Conservation (phyloP, 164 flowering plant species). For the Nymphaea thermarum region DNA sequence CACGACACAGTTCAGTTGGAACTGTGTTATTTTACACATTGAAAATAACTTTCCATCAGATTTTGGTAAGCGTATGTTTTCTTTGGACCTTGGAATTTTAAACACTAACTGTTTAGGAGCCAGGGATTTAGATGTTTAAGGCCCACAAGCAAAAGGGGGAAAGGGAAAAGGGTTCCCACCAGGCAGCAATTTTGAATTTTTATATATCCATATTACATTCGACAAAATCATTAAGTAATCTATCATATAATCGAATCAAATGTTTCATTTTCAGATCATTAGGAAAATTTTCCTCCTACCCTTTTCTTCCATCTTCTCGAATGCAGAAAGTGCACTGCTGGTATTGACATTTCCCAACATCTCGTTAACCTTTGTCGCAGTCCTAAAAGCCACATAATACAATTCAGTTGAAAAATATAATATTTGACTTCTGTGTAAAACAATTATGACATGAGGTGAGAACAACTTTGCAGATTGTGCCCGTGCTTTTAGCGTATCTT, state of each 20-base stretch:
- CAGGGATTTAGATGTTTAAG: too few species aligned
- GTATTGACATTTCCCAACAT: slow-evolving; percentile 94
- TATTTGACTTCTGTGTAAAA: neutral
- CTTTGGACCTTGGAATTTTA: too few species aligned
- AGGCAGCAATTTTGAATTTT: too few species aligned
- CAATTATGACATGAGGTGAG: neutral
- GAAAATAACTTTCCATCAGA: neutral
- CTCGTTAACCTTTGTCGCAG: slow-evolving; percentile 88
- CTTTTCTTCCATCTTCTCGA: slow-evolving; percentile 99
- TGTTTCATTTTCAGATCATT: too few species aligned
- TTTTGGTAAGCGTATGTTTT: too few species aligned
- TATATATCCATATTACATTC: too few species aligned
- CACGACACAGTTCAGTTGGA: neutral
- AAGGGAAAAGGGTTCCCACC: too few species aligned
- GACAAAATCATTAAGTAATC: too few species aligned
- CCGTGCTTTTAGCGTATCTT: slow-evolving; percentile 92
- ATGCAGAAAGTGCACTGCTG: slow-evolving; percentile 90
- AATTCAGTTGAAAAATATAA: neutral
- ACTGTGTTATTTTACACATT: too few species aligned
- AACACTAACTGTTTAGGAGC: too few species aligned
- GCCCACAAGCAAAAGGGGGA: too few species aligned
- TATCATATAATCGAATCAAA: too few species aligned
- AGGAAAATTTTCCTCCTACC: slow-evolving; percentile 21
- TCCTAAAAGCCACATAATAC: slow-evolving; percentile 29
- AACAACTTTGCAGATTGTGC: slow-evolving; percentile 97